Conservation (phyloP, 2,329 filamentous ascomycete genomes). For the Ophiostoma himal-ulmi region DNA sequence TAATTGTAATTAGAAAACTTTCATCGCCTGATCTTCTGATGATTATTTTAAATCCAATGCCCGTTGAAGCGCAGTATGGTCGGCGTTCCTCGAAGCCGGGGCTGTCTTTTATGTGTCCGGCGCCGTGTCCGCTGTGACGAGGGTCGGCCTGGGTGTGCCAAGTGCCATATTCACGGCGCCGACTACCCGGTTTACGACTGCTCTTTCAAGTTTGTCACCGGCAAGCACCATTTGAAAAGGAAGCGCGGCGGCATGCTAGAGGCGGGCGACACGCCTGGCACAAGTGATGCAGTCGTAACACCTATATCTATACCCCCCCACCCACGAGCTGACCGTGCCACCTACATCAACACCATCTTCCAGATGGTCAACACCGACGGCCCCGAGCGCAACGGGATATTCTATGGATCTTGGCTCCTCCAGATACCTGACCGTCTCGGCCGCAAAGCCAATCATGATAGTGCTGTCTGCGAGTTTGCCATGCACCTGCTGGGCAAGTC, state of each 20-base stretch:
- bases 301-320: not conserved
- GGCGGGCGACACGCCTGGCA: not conserved
- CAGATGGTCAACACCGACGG: slow-evolving; percentile 24
- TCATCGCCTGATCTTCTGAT: not conserved
- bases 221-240: slow-evolving; percentile 36
- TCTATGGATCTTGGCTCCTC: slow-evolving; percentile 29
- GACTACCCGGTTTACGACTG: slow-evolving; percentile 32
- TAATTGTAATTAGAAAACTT: not conserved
- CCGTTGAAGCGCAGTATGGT: slow-evolving; percentile 25
- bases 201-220: slow-evolving; percentile 37
- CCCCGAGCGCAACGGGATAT: slow-evolving; percentile 16
- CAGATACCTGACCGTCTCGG: slow-evolving; percentile 33
- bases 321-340: slow-evolving; percentile 28
- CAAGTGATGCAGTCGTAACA: not conserved
- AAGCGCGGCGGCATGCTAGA: not conserved
- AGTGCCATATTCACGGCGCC: slow-evolving; percentile 36
- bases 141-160: slow-evolving; percentile 37
- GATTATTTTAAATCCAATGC: not conserved
- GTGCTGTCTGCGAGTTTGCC: slow-evolving; percentile 36
- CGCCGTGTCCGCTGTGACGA: slow-evolving; percentile 44
- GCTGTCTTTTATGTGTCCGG: slow-evolving; percentile 38
- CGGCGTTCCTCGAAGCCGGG: slow-evolving; percentile 37
- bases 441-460: slow-evolving; percentile 35
- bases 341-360: slow-evolving; percentile 34
- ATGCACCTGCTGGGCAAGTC: slow-evolving; percentile 38